Evolutionary conservation across 352 stramenopile genomes (phyloP).

Genomic region (Phytophthora nicotianae): DNA sequence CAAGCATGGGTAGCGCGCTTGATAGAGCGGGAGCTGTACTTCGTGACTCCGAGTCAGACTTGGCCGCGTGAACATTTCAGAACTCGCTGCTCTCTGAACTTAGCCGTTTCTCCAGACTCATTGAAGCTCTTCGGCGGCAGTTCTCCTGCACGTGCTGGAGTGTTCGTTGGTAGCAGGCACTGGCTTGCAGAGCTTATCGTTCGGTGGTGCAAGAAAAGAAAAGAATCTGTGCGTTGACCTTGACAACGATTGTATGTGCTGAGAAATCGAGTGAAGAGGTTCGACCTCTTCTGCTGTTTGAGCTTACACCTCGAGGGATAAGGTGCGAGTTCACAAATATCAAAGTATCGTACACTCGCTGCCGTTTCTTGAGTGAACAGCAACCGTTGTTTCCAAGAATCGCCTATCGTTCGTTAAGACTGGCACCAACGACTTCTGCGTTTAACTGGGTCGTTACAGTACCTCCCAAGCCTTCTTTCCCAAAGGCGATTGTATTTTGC

Average conservation of each 20-base stretch:
- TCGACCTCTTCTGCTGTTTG: background rate
- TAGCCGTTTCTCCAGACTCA: slow-evolving; percentile 9
- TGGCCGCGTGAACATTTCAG: slow-evolving; percentile 10
- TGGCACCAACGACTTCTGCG: background rate
- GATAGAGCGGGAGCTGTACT: no score
- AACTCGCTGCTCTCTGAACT: slow-evolving; percentile 18
- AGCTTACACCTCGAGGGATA: background rate
- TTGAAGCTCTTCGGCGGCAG: slow-evolving; percentile 4
- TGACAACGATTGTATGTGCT: background rate
- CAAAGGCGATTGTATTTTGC: no score
- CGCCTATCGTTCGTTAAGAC: slow-evolving; percentile 1
- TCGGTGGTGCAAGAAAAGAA: background rate
- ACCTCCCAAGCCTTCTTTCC: no score
- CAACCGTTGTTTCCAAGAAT: background rate
- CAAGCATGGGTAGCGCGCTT: background rate
- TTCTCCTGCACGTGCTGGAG: slow-evolving; percentile 19
- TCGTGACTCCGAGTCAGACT: background rate
- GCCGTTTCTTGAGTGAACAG: background rate
- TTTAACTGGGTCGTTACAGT: background rate
- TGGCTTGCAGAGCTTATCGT: background rate
- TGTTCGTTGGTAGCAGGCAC: slow-evolving; percentile 6
- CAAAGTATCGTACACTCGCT: background rate
- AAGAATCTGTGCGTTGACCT: background rate
- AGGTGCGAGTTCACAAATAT: background rate
- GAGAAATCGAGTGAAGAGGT: slow-evolving; percentile 1